These are phyloP conservation scores for Polyporus tsugae DNA, from an alignment of 1,284 basidiomycete genomes.

Conservation along the genomic window DNA sequence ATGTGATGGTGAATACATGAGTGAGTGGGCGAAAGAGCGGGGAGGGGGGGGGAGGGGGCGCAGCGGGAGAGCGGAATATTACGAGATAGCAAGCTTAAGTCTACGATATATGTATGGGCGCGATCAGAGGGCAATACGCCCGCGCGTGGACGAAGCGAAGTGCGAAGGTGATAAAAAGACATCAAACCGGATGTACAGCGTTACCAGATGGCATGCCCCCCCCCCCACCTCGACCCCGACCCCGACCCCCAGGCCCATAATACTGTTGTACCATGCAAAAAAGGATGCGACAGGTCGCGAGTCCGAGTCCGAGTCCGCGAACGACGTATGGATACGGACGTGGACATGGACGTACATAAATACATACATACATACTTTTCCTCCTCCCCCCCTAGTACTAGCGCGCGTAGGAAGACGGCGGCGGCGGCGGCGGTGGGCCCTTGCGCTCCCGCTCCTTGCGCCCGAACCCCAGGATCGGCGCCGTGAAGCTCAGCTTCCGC, in stretches of 20 bases:
- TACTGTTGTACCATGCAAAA: not conserved
- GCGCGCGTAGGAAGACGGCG: conserved; percentile 27
- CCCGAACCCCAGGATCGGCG: conserved; percentile 68
- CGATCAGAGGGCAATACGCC: too few species aligned
- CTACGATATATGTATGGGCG: too few species aligned
- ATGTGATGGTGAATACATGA: too few species aligned
- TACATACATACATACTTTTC: conserved; percentile 4
- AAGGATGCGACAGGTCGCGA: not conserved
- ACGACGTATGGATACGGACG: not conserved
- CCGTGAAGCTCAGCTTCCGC: conserved; percentile 74
- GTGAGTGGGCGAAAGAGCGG: too few species aligned
- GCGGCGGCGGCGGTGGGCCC: conserved; percentile 18
- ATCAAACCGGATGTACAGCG: not conserved
- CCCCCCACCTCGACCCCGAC: not conserved
- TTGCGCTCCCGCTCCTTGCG: conserved; percentile 47
- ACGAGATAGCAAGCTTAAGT: too few species aligned
- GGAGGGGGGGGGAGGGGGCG: too few species aligned
- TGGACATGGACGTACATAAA: not conserved
- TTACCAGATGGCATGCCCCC: too few species aligned
- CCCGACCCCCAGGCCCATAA: not conserved
- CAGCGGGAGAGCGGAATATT: too few species aligned
- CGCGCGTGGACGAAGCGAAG: not conserved
- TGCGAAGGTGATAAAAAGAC: conserved; percentile 13
- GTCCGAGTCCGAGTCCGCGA: not conserved
- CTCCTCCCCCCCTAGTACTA: not conserved